Base-by-base conservation (phyloP, 768 basidiomycete species). In the Lentinula boryana region DNA sequence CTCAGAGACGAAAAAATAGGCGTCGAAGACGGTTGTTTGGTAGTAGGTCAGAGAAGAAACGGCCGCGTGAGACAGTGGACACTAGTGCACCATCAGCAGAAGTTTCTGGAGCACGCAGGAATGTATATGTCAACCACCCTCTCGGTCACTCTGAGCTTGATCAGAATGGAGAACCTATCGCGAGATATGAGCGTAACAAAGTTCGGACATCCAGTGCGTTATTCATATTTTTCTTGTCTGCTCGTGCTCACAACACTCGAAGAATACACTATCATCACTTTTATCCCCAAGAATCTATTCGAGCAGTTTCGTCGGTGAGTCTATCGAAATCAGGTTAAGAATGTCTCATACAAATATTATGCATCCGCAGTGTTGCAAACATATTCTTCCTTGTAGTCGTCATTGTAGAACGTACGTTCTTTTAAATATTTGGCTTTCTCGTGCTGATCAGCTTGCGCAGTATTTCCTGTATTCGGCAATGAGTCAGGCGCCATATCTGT, bases 211-310 rank as follows among this genome's bases (percentile, higher is more conserved):
- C 89, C 65, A 96, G 93, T 94, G 72, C 76, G 90, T 84, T 3
- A 12, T 44, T 21, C 15, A 41, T 53, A 32, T 46, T 23, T n/a
- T 59, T 10, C 41, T 16, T 36, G 2, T 43, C 56, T 5, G 35
- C 38, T 40, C 12, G 8, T 15, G 54, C 33, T 27, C 15, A 32
- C 63, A 40, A 63, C 64, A 2, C 6, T 18, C 27, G 7, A 69
- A 94, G 93, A 95, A 74, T 98, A 98, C 74, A 96, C 94, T 31
- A 71, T 92, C 52, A 53, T 97, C 54, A 91, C 93, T 0, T 98
- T 98, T 70, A 66, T 98, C 48, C 95, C 95, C 9, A 95, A 92
- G 81, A 97, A 98, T 71, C 74, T 98, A 64, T 92, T 86, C 65
- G 94, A 98, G 73, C 96, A 99, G 70, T 99, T 98, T 70, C 81